Base-by-base conservation (phyloP, 768 basidiomycete species). In the Lactifluus subvellereus region DNA sequence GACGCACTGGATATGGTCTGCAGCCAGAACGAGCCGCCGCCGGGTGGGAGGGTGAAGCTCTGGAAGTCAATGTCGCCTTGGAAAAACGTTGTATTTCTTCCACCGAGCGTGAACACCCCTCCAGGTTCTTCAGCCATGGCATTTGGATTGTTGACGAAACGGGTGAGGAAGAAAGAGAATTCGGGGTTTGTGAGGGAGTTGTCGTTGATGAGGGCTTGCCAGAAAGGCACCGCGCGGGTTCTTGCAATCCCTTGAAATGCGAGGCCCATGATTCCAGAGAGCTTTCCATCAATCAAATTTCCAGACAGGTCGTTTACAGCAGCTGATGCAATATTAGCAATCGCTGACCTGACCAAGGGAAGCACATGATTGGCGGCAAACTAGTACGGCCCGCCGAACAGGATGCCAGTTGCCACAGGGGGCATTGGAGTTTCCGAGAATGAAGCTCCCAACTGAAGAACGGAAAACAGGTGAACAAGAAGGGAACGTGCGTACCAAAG, bases 201-300 rank as follows among this genome's bases (percentile, higher is more conserved):
- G 33, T 69, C 69, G 30, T 72, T 71, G 5, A 76, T 68, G 1
- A 91, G 71, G 0, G 80, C 71, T 66, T 86, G 74, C 88, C 89
- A 91, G 71, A 91, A 88, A 0, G 90, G 89, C 0, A 72, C 74
- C 0, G 83, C 71, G 2, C 71, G 64, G 13, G 88, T 87, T 10
- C 77, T 74, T 0, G 89, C 80, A 51, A 93, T 80, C 18, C 78
- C 63, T n/a, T 75, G 43, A 68, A 88, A 93, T 0, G 85, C 90
- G 45, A 93, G 81, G 14, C 90, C 90, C 78, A 93, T 78, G 68
- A 93, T 85, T 22, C 90, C 90, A 0, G 87, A 84, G 1, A 85
- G 75, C 1, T 74, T 61, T 5, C 80, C 80, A 27, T 73, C 71
- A 32, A 89, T 74, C 1, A 91, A 73, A 5, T 71, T 71, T 1